Base-by-base conservation (phyloP, 2,329 filamentous ascomycete species). In the Simplicillium aogashimaense region DNA sequence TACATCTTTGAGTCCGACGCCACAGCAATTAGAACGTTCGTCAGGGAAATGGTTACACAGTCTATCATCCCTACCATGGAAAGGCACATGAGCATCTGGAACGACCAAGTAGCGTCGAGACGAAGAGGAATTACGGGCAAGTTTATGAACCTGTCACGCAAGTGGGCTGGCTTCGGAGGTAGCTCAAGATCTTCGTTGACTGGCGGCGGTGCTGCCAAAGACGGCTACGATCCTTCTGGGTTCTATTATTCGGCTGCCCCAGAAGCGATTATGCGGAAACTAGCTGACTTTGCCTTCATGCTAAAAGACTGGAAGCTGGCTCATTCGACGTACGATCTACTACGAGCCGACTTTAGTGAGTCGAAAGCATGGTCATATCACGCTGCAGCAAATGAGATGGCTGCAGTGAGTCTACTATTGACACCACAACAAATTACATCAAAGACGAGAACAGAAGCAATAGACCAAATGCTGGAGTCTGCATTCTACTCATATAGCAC, bases 301-400 rank as follows among this genome's bases (percentile, higher is more conserved):
- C 72, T 98, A 30, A 78, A 92, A 28, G 94, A 98, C 60, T 98
- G 84, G 79, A 95, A 94, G 60, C 67, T 98, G 29, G 86, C 92
- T 9, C 78, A 92, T 50, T 88, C 83, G 11, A 95, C 86, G 1
- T 98, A 95, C 57, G 90, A 98, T 42, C 74, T 98, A 5, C 65
- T 98, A 8, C 78, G 87, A 39, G 76, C 81, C 7, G 94, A 98
- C 58, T 98, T 90, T 59, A 81, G 79, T 54, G 92, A 92, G 56
- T 89, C 95, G 57, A 97, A 97, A 60, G 94, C 92, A 1, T 98
- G 92, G 92, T 86, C 79, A 51, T 86, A 97, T 54, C 87, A 95
- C 56, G 92, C 92, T 0, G 90, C 86, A 3, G 83, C 86, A 2
- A 90, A 94, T 58, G 92, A 98, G 66, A 97, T 98, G 90, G 83